Conservation (phyloP, 495 filamentous ascomycete genomes). For the Achaetomiella virescens region DNA sequence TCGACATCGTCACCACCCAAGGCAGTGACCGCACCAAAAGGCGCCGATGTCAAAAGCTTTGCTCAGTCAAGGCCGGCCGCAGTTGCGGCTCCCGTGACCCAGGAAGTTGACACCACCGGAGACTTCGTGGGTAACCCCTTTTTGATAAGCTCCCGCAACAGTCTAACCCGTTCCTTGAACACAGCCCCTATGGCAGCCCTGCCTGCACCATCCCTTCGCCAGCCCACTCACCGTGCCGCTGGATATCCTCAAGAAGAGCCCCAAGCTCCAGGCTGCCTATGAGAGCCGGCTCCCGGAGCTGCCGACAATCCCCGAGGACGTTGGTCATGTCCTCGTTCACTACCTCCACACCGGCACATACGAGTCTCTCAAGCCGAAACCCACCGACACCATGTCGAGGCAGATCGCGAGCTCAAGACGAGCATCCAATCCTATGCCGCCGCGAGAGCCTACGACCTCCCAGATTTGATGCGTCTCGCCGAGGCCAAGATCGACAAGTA, state of each 20-base stretch:
- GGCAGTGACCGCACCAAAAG: conserved; percentile 5
- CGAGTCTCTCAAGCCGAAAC: conserved; percentile 27
- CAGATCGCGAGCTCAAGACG: conserved; percentile 29
- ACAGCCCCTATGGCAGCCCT: conserved; percentile 29
- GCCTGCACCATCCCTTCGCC: conserved; percentile 27
- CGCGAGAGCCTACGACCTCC: conserved; percentile 28
- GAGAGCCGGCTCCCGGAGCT: conserved; percentile 27
- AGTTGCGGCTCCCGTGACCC: conserved; percentile 2
- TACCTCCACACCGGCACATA: conserved; percentile 32
- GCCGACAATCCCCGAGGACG: conserved; percentile 22
- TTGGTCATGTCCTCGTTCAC: conserved; percentile 33
- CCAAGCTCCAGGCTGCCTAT: conserved; percentile 29
- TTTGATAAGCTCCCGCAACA: background rate
- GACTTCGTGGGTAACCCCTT: conserved; percentile 22
- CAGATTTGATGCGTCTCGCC: conserved; percentile 29
- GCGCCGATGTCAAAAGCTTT: conserved; percentile 9
- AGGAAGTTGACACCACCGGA: conserved; percentile 26
- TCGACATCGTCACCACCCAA: background rate
- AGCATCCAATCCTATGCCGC: conserved; percentile 29
- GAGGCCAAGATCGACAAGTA: conserved; percentile 26
- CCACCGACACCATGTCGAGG: conserved; percentile 17
- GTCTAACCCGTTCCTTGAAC: conserved; percentile 5
- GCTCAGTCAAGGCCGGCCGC: conserved; percentile 1
- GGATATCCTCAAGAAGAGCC: conserved; percentile 28
- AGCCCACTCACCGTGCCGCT: conserved; percentile 27